phyloP scores from a whole-genome alignment of 192 early-diverging fungal species.

The Dimargaris cristalligena region DNA sequence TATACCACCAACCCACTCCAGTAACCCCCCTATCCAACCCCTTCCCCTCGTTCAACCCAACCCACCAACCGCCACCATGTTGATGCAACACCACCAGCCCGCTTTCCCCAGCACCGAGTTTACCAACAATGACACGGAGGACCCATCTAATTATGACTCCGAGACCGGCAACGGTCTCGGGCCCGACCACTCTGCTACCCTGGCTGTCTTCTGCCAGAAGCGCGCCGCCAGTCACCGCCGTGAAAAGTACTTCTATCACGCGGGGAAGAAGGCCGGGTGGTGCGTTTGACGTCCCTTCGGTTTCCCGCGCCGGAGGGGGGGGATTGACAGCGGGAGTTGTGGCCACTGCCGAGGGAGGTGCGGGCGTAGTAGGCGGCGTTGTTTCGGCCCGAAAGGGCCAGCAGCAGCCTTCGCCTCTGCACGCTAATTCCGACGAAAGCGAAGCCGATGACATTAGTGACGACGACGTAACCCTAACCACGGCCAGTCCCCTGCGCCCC shows the following conservation, averaged over 20 bases:
- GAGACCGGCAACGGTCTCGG: not conserved
- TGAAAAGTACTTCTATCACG: conserved; percentile 28
- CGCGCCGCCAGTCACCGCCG: conserved; percentile 20
- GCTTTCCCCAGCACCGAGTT: conserved; percentile 10
- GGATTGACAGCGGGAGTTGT: conserved; percentile 13
- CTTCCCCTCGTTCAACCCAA: conserved; percentile 6
- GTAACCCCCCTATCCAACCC: conserved; percentile 19
- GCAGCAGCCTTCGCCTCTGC: too few relatives aligned
- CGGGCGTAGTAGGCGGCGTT: conserved; percentile 8
- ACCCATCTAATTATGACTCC: conserved; percentile 11
- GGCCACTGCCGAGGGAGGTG: conserved; percentile 6
- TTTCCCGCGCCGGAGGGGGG: conserved; percentile 14
- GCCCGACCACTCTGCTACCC: conserved; percentile 11
- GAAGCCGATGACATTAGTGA: too few relatives aligned
- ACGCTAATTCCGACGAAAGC: too few relatives aligned
- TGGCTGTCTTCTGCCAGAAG: conserved; percentile 27
- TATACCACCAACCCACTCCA: conserved; percentile 28
- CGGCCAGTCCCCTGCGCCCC: too few relatives aligned
- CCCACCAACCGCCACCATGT: not conserved
- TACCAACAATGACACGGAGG: conserved; percentile 8
- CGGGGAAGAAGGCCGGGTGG: conserved; percentile 35
- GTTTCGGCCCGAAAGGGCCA: too few relatives aligned
- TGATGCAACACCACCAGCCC: not conserved
- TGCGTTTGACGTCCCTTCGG: conserved; percentile 30
- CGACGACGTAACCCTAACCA: too few relatives aligned